phyloP scores from a whole-genome alignment of 805 yeast genomes.

The Candida tallmaniae region DNA sequence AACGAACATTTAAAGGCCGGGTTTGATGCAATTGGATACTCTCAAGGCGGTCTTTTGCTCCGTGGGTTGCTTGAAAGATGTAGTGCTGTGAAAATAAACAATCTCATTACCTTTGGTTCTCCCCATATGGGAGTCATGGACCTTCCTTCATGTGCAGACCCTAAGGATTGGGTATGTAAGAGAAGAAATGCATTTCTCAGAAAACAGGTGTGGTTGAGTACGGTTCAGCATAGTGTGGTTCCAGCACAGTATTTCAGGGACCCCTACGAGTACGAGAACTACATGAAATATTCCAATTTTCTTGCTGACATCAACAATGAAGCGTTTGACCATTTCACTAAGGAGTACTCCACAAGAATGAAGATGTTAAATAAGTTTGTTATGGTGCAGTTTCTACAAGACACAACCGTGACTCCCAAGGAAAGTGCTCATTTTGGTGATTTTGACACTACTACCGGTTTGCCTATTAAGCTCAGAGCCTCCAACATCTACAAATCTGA shows the following conservation, averaged over 20 bases:
- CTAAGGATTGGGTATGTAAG: constrained; percentile 56
- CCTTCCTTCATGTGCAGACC: constrained; percentile 51
- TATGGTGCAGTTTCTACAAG: constrained; percentile 54
- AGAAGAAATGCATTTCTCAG: constrained; percentile 50
- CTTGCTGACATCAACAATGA: constrained; percentile 70
- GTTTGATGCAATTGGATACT: constrained; percentile 71
- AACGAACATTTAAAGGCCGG: constrained; percentile 48
- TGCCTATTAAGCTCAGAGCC: constrained; percentile 39
- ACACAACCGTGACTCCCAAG: constrained; percentile 67
- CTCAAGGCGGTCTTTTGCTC: constrained; percentile 82
- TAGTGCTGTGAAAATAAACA: constrained; percentile 34
- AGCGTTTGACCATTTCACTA: constrained; percentile 21
- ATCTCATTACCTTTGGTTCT: constrained; percentile 69
- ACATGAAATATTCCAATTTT: constrained; percentile 53
- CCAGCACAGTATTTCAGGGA: constrained; percentile 80
- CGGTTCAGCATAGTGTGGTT: constrained; percentile 52
- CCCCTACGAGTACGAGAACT: constrained; percentile 47
- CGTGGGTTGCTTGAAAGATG: constrained; percentile 64
- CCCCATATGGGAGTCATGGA: constrained; percentile 78
- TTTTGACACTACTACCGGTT: constrained; percentile 39
- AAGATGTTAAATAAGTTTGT: constrained; percentile 48
- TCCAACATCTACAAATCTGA: constrained; percentile 51
- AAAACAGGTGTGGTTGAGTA: constrained; percentile 54
- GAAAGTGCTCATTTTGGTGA: constrained; percentile 69
- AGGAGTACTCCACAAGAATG: constrained; percentile 42